These are phyloP conservation scores for Globisporangium cylindrosporum DNA, from an alignment of 352 stramenopile genomes.

Conservation along the genomic window DNA sequence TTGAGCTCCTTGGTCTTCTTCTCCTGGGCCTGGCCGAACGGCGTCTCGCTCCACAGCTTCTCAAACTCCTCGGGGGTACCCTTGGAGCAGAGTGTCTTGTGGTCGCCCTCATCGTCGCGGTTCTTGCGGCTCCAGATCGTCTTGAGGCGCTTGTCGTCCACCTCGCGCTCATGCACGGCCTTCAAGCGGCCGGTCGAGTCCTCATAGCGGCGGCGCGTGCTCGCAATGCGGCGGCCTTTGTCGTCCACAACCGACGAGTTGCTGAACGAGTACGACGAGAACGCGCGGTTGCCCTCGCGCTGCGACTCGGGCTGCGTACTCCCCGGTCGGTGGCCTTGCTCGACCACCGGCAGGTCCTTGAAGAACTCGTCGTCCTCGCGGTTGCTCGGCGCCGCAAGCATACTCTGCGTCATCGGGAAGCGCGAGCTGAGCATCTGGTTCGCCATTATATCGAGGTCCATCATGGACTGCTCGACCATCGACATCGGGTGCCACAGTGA, in stretches of 20 bases:
- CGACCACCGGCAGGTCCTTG: conserved; percentile 54
- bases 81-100: conserved; percentile 59
- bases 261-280: conserved; percentile 78
- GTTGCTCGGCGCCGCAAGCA: conserved; percentile 8
- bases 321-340: conserved; percentile 26
- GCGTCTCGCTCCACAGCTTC: conserved; percentile 64
- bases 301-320: conserved; percentile 21
- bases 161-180: conserved; percentile 76
- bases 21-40: conserved; percentile 63
- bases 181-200: conserved; percentile 80
- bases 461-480: conserved; percentile 79
- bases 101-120: conserved; percentile 61
- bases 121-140: conserved; percentile 70
- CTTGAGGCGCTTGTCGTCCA: conserved; percentile 57
- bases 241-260: conserved; percentile 74
- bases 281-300: conserved; percentile 31
- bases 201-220: conserved; percentile 78
- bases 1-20: conserved; percentile 61
- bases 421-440: conserved; percentile 31
- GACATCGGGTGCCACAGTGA: conserved; percentile 79
- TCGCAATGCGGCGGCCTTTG: conserved; percentile 55
- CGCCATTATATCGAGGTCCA: conserved; percentile 57
- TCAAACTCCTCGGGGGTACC: conserved; percentile 67
- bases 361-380: conserved; percentile 70
- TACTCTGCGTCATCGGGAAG: conserved; percentile 15